Evolutionary conservation across 305 asterid species (phyloP).

Genomic region (Fraxinus floribunda): DNA sequence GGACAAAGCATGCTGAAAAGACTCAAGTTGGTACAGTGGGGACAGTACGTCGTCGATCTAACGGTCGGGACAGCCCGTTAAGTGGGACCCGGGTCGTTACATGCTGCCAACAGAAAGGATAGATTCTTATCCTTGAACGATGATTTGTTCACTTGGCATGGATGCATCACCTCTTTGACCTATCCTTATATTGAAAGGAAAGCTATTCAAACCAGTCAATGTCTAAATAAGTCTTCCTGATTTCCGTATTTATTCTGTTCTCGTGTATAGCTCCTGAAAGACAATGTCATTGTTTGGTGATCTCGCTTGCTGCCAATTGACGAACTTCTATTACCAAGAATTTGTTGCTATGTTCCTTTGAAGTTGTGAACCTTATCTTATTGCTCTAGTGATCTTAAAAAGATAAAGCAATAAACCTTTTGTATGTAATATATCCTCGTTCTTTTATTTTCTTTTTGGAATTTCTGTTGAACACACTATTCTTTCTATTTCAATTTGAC

Average conservation of each 20-base stretch:
- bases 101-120: background rate
- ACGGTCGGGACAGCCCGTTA: no score
- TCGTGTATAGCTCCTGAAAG: background rate
- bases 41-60: no score
- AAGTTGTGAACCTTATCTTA: background rate
- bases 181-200: background rate
- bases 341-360: background rate
- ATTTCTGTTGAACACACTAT: background rate
- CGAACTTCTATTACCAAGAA: background rate
- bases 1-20: no score
- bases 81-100: no score
- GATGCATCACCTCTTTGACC: background rate
- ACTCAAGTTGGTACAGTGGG: no score
- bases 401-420: background rate
- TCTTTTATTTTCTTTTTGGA: background rate
- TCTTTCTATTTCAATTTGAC: background rate
- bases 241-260: background rate
- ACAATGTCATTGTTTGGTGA: background rate
- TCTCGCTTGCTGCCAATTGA: background rate
- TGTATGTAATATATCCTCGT: background rate
- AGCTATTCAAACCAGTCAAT: background rate
- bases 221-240: background rate
- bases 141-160: background rate
- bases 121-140: background rate
- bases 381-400: background rate